phyloP scores from a whole-genome alignment of 371 early-diverging fungal species.

The Mortierella sp. region DNA sequence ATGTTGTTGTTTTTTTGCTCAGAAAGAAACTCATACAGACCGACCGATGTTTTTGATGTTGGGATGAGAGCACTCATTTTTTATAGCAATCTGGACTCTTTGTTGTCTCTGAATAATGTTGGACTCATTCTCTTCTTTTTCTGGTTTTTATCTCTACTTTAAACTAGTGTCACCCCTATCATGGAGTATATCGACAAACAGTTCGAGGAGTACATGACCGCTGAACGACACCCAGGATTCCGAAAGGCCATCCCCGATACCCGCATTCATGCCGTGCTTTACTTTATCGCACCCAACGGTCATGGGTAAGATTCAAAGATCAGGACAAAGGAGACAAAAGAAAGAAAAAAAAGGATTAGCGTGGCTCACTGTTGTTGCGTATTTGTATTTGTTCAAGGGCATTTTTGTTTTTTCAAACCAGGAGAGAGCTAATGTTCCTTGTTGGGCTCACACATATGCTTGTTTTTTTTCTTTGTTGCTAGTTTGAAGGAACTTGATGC shows the following conservation, averaged over 20 bases:
- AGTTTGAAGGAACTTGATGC: constrained; percentile 93
- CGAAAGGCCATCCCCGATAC: constrained; percentile 79
- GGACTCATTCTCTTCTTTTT: background rate
- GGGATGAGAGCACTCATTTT: constrained; percentile 13
- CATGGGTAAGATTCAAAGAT: constrained; percentile 71
- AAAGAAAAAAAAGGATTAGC: constrained; percentile 18
- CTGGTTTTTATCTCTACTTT: background rate
- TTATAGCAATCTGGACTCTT: constrained; percentile 11
- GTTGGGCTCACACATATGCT: constrained; percentile 28
- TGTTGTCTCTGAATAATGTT: constrained; percentile 10
- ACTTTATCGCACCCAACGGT: constrained; percentile 95
- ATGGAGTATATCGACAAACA: constrained; percentile 93
- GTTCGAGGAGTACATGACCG: constrained; percentile 91
- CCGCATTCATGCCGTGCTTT: constrained; percentile 95
- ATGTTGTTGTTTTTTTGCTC: constrained; percentile 6
- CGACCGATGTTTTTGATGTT: constrained; percentile 5
- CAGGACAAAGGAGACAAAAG: background rate
- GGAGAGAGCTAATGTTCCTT: constrained; percentile 41
- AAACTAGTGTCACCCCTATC: constrained; percentile 78
- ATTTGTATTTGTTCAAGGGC: constrained; percentile 6
- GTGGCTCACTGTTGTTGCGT: background rate
- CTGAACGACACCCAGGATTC: constrained; percentile 91
- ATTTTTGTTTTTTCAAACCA: background rate
- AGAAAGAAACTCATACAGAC: constrained; percentile 8
- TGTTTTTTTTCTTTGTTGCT: constrained; percentile 38